A percentile compares a stretch with the other conserved stretches of the same genome.
These are phyloP conservation scores for Globisporangium solare DNA, from an alignment of 352 stramenopile genomes.

Conservation along the genomic window DNA sequence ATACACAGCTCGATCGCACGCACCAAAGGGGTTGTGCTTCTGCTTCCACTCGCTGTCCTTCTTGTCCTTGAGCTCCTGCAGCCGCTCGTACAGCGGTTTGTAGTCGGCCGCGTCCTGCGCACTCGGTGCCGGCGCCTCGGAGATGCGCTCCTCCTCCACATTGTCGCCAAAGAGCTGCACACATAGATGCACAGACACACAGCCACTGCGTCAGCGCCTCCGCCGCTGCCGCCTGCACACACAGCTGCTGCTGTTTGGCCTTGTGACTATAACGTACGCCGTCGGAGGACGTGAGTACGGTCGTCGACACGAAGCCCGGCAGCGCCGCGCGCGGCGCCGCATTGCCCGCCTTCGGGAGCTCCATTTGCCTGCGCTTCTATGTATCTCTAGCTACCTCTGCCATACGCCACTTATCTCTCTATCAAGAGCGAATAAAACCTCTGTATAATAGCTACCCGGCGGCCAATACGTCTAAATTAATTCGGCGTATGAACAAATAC, in stretches of 20 bases:
- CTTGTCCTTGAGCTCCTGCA: slow-evolving; percentile 71
- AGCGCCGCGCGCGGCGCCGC: slow-evolving; percentile 17
- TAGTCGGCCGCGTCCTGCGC: slow-evolving; percentile 43
- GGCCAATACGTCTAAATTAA: not conserved
- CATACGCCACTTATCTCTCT: too few species aligned
- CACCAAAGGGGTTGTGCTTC: slow-evolving; percentile 87
- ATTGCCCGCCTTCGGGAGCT: not conserved
- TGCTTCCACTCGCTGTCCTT: slow-evolving; percentile 88
- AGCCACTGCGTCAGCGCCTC: not conserved
- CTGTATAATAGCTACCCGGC: too few species aligned
- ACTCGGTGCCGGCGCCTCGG: slow-evolving; percentile 44
- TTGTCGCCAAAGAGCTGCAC: slow-evolving; percentile 84
- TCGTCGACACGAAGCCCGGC: slow-evolving; percentile 77
- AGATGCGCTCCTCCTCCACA: slow-evolving; percentile 76
- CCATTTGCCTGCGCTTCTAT: not conserved
- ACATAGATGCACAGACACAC: not conserved
- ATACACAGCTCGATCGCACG: not conserved
- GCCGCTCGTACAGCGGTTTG: slow-evolving; percentile 74
- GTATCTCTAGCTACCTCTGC: too few species aligned
- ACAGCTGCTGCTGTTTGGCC: not conserved
- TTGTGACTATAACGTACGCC: slow-evolving; percentile 42
- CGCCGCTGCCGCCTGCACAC: not conserved
- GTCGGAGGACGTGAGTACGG: slow-evolving; percentile 80
- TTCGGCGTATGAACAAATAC: too few species aligned
- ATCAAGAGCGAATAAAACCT: too few species aligned